Percentiles rank a stretch among this genome's conserved stretches.
Conservation (phyloP, 208 protist genomes). For the Acanthamoeba sp. region DNA sequence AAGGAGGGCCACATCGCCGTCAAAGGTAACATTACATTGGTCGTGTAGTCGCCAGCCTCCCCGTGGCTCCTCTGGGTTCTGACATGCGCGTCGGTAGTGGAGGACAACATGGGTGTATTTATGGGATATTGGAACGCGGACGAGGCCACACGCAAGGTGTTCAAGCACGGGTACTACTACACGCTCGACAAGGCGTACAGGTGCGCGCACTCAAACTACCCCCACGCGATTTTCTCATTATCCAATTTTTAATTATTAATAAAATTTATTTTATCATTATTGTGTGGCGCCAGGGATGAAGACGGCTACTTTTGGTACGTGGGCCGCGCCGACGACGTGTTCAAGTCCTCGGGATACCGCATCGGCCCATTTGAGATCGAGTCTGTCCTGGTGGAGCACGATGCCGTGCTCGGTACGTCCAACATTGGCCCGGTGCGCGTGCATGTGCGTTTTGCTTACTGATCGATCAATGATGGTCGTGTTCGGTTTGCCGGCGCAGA, state of each 20-base stretch:
- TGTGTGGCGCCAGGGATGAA: neutral
- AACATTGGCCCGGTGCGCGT: too few relatives aligned
- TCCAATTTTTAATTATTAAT: too few relatives aligned
- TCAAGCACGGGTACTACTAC: constrained; percentile 52
- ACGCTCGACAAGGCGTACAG: constrained; percentile 47
- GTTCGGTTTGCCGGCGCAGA: too few relatives aligned
- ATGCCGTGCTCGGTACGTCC: neutral
- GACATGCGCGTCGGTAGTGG: neutral
- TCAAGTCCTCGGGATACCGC: constrained; percentile 24
- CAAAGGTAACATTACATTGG: neutral
- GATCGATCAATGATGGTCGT: neutral
- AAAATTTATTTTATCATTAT: neutral
- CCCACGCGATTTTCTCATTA: too few relatives aligned
- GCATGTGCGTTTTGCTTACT: too few relatives aligned
- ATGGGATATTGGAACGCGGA: constrained; percentile 25
- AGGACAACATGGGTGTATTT: constrained; percentile 31
- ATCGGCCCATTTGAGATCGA: constrained; percentile 54
- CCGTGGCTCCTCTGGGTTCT: neutral
- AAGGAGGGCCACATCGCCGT: constrained; percentile 1
- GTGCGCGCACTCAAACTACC: too few relatives aligned
- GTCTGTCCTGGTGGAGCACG: neutral
- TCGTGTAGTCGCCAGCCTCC: too few relatives aligned
- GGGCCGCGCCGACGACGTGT: constrained; percentile 18
- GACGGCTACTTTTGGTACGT: constrained; percentile 53
- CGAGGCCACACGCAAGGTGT: neutral